Conservation (phyloP, 2,329 filamentous ascomycete species). For the Paraphoma sp. region DNA sequence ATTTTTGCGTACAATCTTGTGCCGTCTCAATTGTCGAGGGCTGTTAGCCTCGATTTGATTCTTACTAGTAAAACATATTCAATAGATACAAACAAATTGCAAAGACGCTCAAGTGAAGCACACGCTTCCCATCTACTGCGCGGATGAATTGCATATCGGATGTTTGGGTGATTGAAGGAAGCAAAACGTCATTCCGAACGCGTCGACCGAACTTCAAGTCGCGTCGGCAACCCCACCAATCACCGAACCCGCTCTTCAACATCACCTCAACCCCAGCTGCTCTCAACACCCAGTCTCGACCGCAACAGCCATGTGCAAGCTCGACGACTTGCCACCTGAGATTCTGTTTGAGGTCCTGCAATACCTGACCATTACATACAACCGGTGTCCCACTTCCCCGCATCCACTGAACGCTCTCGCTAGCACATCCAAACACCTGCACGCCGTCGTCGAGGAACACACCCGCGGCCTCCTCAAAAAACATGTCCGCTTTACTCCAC, state of each 20-base stretch:
- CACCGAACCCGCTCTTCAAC: not conserved
- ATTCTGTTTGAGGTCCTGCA: slow-evolving; percentile 38
- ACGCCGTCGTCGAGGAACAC: slow-evolving; percentile 37
- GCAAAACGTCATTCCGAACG: not conserved
- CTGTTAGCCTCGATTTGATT: no score
- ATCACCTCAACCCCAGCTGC: not conserved
- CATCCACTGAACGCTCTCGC: slow-evolving; percentile 35
- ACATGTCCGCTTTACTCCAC: slow-evolving; percentile 24
- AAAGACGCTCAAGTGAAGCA: no score
- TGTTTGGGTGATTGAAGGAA: not conserved
- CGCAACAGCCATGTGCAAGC: slow-evolving; percentile 10
- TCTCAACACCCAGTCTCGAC: not conserved
- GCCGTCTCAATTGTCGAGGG: no score
- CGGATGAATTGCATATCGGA: no score
- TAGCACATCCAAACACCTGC: slow-evolving; percentile 28
- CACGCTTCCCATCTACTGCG: no score
- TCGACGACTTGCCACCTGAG: slow-evolving; percentile 35
- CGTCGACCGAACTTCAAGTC: not conserved
- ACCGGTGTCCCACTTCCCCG: slow-evolving; percentile 1
- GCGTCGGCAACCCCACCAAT: not conserved
- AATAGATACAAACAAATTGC: no score
- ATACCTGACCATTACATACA: slow-evolving; percentile 16
- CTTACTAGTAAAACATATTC: no score
- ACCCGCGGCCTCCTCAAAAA: slow-evolving; percentile 32
- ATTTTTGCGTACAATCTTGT: no score